A percentile compares a stretch with the other conserved stretches of the same genome.
phyloP scores from a whole-genome alignment of 257 asterid genomes.

The Solanum peruvianum region DNA sequence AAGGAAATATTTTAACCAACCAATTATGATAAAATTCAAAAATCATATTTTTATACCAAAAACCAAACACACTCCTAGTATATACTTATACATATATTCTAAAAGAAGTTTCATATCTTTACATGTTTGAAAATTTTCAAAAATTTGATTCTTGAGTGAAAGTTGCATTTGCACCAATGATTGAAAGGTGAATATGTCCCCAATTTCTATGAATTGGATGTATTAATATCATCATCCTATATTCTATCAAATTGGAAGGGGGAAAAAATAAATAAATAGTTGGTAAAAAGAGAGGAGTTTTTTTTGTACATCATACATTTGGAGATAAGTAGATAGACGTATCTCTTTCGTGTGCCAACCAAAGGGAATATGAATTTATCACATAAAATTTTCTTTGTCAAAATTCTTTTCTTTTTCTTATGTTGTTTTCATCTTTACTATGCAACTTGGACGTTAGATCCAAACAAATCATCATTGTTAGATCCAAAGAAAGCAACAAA shows the following conservation, averaged over 20 bases:
- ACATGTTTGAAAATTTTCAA: background rate
- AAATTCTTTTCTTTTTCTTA: background rate
- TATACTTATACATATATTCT: background rate
- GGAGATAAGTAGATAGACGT: conserved; percentile 4
- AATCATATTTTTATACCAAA: background rate
- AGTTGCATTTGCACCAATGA: background rate
- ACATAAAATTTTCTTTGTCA: background rate
- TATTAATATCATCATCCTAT: background rate
- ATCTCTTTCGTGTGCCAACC: conserved; percentile 1
- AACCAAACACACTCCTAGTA: background rate
- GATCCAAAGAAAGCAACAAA: background rate
- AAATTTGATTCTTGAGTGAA: background rate
- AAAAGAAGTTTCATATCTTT: background rate
- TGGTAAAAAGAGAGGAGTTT: background rate
- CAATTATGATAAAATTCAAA: background rate
- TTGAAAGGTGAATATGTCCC: background rate
- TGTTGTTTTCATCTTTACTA: background rate
- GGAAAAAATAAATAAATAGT: background rate
- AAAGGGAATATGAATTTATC: background rate
- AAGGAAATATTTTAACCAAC: background rate
- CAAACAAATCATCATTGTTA: background rate
- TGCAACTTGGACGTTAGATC: background rate
- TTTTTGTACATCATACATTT: background rate
- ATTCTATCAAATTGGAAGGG: background rate
- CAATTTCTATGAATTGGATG: background rate